These are phyloP conservation scores for Fonsecaea erecta DNA, from an alignment of 2,329 filamentous ascomycete genomes.

Conservation along the genomic window DNA sequence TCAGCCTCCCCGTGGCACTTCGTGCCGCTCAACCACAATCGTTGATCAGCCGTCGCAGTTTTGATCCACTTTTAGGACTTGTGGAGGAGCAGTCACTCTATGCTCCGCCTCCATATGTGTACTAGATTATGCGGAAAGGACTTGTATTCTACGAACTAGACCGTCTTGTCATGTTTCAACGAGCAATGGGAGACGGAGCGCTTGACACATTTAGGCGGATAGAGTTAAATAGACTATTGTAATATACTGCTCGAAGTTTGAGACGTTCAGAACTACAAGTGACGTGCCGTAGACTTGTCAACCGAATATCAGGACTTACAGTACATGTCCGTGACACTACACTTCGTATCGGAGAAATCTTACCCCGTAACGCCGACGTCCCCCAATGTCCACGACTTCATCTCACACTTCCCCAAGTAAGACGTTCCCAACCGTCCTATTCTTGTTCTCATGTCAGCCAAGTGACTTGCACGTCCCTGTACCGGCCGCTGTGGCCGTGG, in stretches of 20 bases:
- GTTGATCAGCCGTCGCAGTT: constrained; percentile 12
- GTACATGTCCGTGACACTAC: too few species aligned
- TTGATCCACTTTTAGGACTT: constrained; percentile 26
- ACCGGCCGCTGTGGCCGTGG: constrained; percentile 22
- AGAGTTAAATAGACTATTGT: not conserved
- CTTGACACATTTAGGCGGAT: not conserved
- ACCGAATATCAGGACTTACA: not conserved
- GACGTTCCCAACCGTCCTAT: not conserved
- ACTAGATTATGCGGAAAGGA: constrained; percentile 9
- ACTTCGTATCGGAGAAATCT: constrained; percentile 1
- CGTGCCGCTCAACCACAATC: constrained; percentile 17
- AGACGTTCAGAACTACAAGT: not conserved
- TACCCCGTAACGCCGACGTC: not conserved
- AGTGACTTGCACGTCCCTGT: constrained; percentile 7
- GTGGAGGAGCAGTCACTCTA: constrained; percentile 23
- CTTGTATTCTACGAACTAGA: not conserved
- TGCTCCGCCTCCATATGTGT: constrained; percentile 31
- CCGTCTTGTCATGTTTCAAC: not conserved
- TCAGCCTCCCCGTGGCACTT: constrained; percentile 28
- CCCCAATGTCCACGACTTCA: not conserved
- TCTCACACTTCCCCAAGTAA: constrained; percentile 1
- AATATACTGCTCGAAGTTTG: not conserved
- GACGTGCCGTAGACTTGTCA: not conserved
- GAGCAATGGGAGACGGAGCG: not conserved
- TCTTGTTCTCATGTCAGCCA: constrained; percentile 2